These are phyloP conservation scores for Chloranthus sessilifolius DNA, from an alignment of 164 flowering plant species.

Conservation along the genomic window DNA sequence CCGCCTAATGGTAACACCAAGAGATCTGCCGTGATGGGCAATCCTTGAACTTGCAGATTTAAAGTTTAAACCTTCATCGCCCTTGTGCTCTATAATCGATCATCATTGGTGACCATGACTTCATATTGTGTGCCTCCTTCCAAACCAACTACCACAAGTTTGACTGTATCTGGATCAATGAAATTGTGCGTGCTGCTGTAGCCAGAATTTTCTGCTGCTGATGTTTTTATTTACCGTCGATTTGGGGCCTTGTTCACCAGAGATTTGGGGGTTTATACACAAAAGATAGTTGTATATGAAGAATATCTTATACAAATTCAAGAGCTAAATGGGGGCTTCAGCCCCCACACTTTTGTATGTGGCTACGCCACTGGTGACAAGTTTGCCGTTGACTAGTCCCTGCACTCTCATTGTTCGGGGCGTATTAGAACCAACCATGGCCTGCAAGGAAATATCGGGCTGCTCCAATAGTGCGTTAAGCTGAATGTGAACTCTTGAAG, in stretches of 20 bases:
- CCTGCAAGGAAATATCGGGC: not conserved
- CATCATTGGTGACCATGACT: not conserved
- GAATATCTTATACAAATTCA: no score
- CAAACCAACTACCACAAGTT: not conserved
- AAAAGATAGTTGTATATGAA: no score
- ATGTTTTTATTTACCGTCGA: no score
- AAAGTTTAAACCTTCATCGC: not conserved
- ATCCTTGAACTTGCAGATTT: not conserved
- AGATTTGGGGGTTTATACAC: no score
- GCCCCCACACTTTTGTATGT: no score
- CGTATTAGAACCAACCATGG: not conserved
- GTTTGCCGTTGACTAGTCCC: not conserved
- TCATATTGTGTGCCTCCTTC: not conserved
- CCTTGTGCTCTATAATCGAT: not conserved
- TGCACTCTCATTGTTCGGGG: not conserved
- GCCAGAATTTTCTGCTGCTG: no score
- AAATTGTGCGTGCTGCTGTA: not conserved
- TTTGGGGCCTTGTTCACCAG: no score
- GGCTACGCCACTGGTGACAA: not conserved
- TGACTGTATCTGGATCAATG: not conserved
- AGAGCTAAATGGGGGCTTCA: no score
- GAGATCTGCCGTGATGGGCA: not conserved
- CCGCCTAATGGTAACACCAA: not conserved
- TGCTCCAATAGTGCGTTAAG: no score
- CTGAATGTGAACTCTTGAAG: no score